Conservation (phyloP, 768 basidiomycete species). For the Gautieria morchelliformis region DNA sequence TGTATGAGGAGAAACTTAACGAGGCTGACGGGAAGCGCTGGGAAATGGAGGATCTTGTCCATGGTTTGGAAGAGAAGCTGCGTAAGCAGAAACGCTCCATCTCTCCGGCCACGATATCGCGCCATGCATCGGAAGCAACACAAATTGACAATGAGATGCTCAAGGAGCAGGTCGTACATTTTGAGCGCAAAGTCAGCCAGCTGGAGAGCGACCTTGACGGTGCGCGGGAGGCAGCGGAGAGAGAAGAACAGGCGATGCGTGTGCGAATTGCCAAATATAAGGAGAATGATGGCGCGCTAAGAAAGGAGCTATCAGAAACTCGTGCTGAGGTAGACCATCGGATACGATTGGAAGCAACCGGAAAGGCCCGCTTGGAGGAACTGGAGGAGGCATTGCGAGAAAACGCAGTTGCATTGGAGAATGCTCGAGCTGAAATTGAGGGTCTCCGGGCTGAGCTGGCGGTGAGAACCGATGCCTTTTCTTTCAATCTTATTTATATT, state of each 20-base stretch:
- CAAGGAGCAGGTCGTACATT: conserved; percentile 80
- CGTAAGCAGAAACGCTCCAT: conserved; percentile 22
- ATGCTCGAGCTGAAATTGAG: conserved; percentile 87
- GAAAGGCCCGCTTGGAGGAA: conserved; percentile 66
- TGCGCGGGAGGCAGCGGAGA: conserved; percentile 54
- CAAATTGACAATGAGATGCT: conserved; percentile 94
- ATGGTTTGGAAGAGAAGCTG: conserved; percentile 45
- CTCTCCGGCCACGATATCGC: conserved; percentile 26
- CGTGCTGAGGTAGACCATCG: conserved; percentile 58
- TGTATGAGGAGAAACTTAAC: conserved; percentile 85
- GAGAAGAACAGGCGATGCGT: conserved; percentile 56
- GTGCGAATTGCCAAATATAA: conserved; percentile 59
- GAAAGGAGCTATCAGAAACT: conserved; percentile 59
- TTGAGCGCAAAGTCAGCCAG: conserved; percentile 62
- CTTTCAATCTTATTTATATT: neutral
- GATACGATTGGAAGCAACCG: conserved; percentile 48
- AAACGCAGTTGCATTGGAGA: conserved; percentile 79
- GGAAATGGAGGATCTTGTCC: conserved; percentile 62
- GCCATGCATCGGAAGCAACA: conserved; percentile 54
- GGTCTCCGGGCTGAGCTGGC: conserved; percentile 58
- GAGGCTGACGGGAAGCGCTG: conserved; percentile 61
- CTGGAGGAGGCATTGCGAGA: conserved; percentile 86
- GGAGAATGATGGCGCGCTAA: conserved; percentile 62
- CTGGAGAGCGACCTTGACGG: conserved; percentile 88
- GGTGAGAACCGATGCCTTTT: conserved; percentile 35